Conservation (phyloP, 2,329 filamentous ascomycete species). For the Fusarium domesticum region DNA sequence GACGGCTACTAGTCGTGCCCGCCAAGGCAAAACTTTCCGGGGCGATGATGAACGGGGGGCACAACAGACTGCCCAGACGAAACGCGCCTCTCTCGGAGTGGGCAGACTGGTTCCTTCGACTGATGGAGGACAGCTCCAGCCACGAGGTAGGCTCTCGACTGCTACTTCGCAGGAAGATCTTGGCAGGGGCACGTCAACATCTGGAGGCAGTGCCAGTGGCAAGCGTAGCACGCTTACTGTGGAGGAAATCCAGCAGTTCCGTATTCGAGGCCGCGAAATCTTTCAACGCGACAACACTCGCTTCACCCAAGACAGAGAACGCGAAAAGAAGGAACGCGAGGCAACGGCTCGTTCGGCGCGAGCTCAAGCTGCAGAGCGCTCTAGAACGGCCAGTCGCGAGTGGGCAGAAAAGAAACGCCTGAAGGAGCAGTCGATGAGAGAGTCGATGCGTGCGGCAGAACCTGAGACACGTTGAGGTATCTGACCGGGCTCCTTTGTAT, state of each 20-base stretch:
- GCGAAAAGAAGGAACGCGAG: conserved; percentile 55
- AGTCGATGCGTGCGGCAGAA: conserved; percentile 4
- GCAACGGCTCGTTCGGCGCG: conserved; percentile 52
- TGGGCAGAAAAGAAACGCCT: conserved; percentile 59
- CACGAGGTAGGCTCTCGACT: conserved; percentile 30
- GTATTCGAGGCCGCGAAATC: conserved; percentile 52
- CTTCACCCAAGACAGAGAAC: conserved; percentile 46
- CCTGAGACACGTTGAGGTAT: background rate
- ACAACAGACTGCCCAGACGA: conserved; percentile 16
- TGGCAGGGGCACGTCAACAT: conserved; percentile 45
- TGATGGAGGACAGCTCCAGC: conserved; percentile 14
- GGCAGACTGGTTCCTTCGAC: conserved; percentile 6
- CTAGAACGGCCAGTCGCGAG: conserved; percentile 55
- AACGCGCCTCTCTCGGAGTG: conserved; percentile 26
- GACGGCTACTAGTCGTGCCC: conserved; percentile 55
- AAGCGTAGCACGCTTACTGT: conserved; percentile 49
- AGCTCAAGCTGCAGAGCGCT: conserved; percentile 60
- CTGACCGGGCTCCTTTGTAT: background rate
- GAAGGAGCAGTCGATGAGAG: conserved; percentile 33
- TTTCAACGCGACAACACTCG: conserved; percentile 49
- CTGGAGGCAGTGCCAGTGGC: conserved; percentile 42
- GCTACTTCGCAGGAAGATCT: conserved; percentile 21
- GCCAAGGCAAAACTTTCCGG: conserved; percentile 44
- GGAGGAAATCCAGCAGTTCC: conserved; percentile 51
- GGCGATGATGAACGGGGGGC: conserved; percentile 23